Base-by-base conservation (phyloP, 176 grass and related monocot genomes). In the Puya raimondii region DNA sequence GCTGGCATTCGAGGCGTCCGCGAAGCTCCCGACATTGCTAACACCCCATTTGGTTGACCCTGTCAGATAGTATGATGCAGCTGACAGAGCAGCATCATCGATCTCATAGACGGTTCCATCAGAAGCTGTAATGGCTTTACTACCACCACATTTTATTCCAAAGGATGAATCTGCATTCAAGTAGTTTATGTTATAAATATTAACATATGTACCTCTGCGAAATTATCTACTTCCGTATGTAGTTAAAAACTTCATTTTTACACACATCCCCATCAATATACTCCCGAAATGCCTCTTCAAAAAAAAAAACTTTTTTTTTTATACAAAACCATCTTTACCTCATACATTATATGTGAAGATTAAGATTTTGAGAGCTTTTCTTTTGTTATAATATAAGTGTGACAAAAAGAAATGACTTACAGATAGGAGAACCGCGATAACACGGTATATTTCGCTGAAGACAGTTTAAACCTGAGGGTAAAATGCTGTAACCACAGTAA, bases 131-230 rank as follows among this genome's bases (percentile, higher is more conserved):
- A 92, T 47, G 0, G 86, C n/a, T 78, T 12, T 74, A 2, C 2
- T 48, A 58, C 77, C 85, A 29, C 94, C 94, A 80, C 74, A 90
- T 16, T 81, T 75, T 71, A 97, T 82, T 12, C 84, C 94, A 64
- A 97, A 82, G n/a, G 79, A 79, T 49, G 73, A 66, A 77, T 84
- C 94, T 97, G 77, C 51, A 82, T 69, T 25, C 20, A 67, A 61
- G 56, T 61, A 61, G 9, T 61, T 0, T 22, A 8, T 8, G 21
- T 42, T 16, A 61, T 61, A n/a, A 61, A 20, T 61, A 61, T 20
- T 61, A 18, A 61, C 16, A 61, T 18, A 9, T 61, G 16, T 18
- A 18, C 16, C 1, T 61, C 56, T 9, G 56, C 56, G 65, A 26
- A n/a, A 65, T 73, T 16, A 13, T n/a, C 21, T 74, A 49, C 3